Base-by-base conservation (phyloP, 2,329 filamentous ascomycete genomes). In the Tolypocladium tropicale region DNA sequence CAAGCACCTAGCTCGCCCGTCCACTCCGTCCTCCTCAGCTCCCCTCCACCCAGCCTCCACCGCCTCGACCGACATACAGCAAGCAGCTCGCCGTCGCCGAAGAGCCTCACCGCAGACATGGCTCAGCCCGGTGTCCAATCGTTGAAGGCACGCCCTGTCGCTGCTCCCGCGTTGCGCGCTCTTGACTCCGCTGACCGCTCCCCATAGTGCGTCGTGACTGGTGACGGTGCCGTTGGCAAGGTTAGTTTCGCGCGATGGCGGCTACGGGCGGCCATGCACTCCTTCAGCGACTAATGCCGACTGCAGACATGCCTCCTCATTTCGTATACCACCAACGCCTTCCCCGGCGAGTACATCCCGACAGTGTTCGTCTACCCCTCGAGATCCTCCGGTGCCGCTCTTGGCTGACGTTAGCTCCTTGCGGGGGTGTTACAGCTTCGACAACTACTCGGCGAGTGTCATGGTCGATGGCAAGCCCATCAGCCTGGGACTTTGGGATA, bases 301-400 rank as follows among this genome's bases (percentile, higher is more conserved):
- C 64, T 53, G 43, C 59, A 96, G 93, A 99, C 94, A 81, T 99
- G 94, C 80, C 86, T 99, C 58, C 86, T 99, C 67, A 99, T 99
- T 72, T 97, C 93, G 54, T 99, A 99, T 78, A 97, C 94, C 61
- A 99, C 94, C 61, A 99, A 97, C 78, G 94, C 94, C 63, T 99
- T 99, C 74, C 94, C 94, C n/a, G 94, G 94, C 74, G 94, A 99
- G 81, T 99, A 99, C 76, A 97, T 99, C 66, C 94, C 94, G 64
- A 99, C 94, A 67, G 94, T 99, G 89, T 94, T 77, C 74, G 87
- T 80, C n/a, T 41, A 37, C 60, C 43, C 39, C 54, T 50, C 36
- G 32, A 53, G 10, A 52, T 33, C 21, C 61, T 48, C 51, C 56
- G 46, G 16, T 43, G 25, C 58, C 51, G 51, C n/a, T 46, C 37